Evolutionary conservation across 2,329 filamentous ascomycete species (phyloP).

Genomic region (Exophiala sideris): DNA sequence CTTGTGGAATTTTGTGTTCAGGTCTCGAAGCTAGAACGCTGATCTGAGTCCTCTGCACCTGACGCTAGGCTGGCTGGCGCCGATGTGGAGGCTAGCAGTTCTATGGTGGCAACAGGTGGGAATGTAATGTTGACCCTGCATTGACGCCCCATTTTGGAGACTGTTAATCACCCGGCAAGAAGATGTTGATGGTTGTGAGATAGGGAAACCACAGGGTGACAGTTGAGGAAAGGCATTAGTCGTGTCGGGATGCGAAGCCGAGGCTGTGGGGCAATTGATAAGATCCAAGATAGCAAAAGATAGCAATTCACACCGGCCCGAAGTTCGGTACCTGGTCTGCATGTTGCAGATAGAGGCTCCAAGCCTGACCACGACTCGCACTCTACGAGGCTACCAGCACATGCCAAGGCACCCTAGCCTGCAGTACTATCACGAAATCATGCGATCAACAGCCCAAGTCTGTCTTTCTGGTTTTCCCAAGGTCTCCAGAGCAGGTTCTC

Average conservation of each 20-base stretch:
- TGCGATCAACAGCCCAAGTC: no score
- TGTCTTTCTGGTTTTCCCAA: no score
- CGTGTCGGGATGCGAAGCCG: background rate
- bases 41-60: background rate
- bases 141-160: background rate
- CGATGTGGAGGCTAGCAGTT: background rate
- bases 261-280: background rate
- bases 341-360: no score
- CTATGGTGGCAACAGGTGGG: background rate
- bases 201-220: background rate
- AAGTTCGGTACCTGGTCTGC: background rate
- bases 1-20: background rate
- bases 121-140: background rate
- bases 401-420: no score
- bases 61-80: background rate
- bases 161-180: background rate
- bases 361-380: no score
- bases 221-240: background rate
- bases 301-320: background rate
- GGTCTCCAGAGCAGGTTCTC: no score
- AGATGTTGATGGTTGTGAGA: background rate
- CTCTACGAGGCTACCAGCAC: no score
- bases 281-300: background rate
- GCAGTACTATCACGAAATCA: no score
- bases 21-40: background rate